These are phyloP conservation scores for Daedaleopsis nitida DNA, from an alignment of 768 basidiomycete genomes.

Conservation along the genomic window DNA sequence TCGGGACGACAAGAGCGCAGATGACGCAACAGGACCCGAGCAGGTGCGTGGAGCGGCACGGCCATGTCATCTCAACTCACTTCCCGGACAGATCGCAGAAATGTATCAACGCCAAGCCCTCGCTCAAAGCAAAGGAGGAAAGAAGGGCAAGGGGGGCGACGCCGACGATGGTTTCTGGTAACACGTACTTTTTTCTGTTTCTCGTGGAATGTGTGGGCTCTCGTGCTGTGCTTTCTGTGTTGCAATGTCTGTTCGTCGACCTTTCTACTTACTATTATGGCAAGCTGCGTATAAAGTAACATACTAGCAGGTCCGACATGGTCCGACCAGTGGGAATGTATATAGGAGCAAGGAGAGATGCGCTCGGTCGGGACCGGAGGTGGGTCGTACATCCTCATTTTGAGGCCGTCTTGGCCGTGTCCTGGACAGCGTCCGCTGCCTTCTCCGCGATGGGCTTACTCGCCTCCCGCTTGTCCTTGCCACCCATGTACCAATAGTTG, in stretches of 20 bases:
- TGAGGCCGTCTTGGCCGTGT: slow-evolving; percentile 39
- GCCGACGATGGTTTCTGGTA: slow-evolving; percentile 82
- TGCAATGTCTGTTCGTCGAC: background rate
- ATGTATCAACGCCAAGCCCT: slow-evolving; percentile 91
- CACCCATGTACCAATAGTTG: slow-evolving; percentile 91
- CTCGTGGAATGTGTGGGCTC: background rate
- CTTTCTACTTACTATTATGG: slow-evolving; percentile 10
- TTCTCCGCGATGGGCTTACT: slow-evolving; percentile 34
- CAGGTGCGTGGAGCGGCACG: slow-evolving; percentile 54
- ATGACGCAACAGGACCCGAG: slow-evolving; percentile 92
- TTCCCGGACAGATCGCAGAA: slow-evolving; percentile 70
- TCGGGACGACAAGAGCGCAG: slow-evolving; percentile 90
- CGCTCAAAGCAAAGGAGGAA: slow-evolving; percentile 70
- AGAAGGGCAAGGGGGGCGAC: slow-evolving; percentile 66
- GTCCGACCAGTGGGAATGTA: background rate
- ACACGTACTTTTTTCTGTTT: too few species aligned
- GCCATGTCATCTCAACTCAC: slow-evolving; percentile 15
- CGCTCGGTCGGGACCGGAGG: too few species aligned
- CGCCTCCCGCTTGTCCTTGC: slow-evolving; percentile 66
- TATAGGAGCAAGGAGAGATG: background rate
- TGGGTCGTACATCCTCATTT: slow-evolving; percentile 14
- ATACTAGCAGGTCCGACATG: background rate
- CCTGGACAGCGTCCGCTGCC: slow-evolving; percentile 48
- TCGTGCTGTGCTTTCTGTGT: background rate
- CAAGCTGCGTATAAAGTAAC: slow-evolving; percentile 8